Base-by-base conservation (phyloP, 768 basidiomycete genomes). In the Amanita phalloides region DNA sequence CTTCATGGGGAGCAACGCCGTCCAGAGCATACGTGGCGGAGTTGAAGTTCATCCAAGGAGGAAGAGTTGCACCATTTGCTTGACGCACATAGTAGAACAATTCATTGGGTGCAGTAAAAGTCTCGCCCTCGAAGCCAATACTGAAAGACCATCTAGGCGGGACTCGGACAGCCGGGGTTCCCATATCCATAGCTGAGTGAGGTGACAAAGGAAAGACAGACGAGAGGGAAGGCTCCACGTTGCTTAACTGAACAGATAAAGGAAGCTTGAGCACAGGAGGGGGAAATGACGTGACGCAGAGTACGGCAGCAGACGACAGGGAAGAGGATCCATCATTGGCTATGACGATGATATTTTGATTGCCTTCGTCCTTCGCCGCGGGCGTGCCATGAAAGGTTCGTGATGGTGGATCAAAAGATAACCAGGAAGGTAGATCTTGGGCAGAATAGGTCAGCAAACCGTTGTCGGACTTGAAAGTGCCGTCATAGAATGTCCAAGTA, bases 121-220 rank as follows among this genome's bases (percentile, higher is more conserved):
- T 92, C 33, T 76, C 69, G 54, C 77, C 71, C 47, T 81, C 67
- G 58, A 96, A 79, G 11, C 93, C 94, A 53, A 97, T 76, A 59
- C 89, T 90, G 68, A 95, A 97, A 0, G 88, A 89, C 91, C 92
- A 95, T 42, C 70, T 65, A 6, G 78, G 78, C 1, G 90, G 91
- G 8, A 95, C 78, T 47, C 91, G 73, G 51, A 96, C 62, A 45
- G 75, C 70, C 50, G 83, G 82, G 45, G 66, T 70, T 43, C 64
- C 58, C 13, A 70, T 72, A 26, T 62, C 60, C 28, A 90, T 67
- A 11, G 82, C 78, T 20, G 86, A 85, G 41, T 72, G 69, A 2
- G 73, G 65, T n/a, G 78, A 69, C 37, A 90, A 66, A 51, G 80
- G 64, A 59, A 80, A 90, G 33, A 89, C 85, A 4, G 90, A 92